Evolutionary conservation across 2,329 filamentous ascomycete genomes (phyloP).

Genomic region (Colletotrichum caudatum): DNA sequence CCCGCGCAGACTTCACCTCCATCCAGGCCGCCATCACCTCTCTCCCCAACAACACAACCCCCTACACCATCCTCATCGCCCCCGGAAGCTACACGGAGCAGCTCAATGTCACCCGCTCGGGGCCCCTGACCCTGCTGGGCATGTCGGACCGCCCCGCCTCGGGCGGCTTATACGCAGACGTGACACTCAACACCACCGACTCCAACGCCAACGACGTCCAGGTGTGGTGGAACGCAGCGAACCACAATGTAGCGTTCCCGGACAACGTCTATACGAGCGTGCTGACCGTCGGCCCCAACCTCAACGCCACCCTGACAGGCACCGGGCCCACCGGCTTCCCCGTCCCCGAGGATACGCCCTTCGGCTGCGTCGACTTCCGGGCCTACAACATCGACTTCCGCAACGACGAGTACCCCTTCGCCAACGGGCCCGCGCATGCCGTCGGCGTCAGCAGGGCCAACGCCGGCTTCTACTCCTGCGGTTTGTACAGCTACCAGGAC

Average conservation of each 20-base stretch:
- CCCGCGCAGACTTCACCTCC: constrained; percentile 52
- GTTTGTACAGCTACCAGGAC: constrained; percentile 76
- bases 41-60: constrained; percentile 54
- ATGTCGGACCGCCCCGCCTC: constrained; percentile 58
- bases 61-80: constrained; percentile 69
- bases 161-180: constrained; percentile 53
- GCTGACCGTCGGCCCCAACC: constrained; percentile 72
- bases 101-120: constrained; percentile 72
- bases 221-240: constrained; percentile 69
- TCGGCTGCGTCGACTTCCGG: constrained; percentile 72
- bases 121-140: constrained; percentile 72
- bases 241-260: constrained; percentile 56
- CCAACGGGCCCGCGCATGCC: constrained; percentile 69
- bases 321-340: constrained; percentile 71
- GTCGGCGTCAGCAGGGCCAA: constrained; percentile 73
- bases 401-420: constrained; percentile 65
- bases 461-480: constrained; percentile 74
- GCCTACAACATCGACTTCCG: constrained; percentile 76
- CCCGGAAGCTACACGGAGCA: constrained; percentile 73
- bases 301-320: constrained; percentile 72
- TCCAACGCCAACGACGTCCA: constrained; percentile 61
- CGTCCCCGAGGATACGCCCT: constrained; percentile 70
- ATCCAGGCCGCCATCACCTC: constrained; percentile 58
- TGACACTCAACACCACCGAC: constrained; percentile 54
- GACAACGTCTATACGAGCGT: constrained; percentile 74